Percentiles rank a stretch among this genome's conserved stretches.
Evolutionary conservation across 1,284 basidiomycete genomes (phyloP).

Genomic region (Malassezia pachydermatis): DNA sequence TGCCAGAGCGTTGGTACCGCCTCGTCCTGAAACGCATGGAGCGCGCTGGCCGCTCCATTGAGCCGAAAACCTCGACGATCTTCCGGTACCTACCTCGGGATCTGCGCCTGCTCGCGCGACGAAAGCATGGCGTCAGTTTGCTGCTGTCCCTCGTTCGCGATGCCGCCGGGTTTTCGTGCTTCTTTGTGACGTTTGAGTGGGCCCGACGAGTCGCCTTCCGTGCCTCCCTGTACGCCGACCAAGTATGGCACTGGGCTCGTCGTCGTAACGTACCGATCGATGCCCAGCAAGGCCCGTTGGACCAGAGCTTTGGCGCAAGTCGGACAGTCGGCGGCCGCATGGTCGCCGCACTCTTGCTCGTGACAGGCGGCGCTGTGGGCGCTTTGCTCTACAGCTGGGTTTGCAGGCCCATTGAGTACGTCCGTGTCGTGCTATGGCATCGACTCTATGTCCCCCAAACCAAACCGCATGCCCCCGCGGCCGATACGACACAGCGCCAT

Average conservation of each 20-base stretch:
- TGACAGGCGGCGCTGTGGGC: constrained; percentile 39
- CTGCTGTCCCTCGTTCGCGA: constrained; percentile 46
- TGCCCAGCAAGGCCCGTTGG: constrained; percentile 14
- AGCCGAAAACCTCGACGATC: neutral
- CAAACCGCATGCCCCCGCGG: too few species aligned
- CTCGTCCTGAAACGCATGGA: constrained; percentile 12
- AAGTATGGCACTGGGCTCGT: neutral
- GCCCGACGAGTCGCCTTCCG: constrained; percentile 40
- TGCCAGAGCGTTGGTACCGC: constrained; percentile 19
- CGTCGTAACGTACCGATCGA: neutral
- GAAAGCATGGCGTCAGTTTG: constrained; percentile 42
- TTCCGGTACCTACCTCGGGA: constrained; percentile 13
- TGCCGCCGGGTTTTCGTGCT: constrained; percentile 43
- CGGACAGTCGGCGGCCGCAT: constrained; percentile 33
- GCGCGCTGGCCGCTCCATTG: neutral
- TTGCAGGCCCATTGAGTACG: constrained; percentile 47
- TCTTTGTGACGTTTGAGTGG: constrained; percentile 49
- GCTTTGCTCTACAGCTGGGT: constrained; percentile 41
- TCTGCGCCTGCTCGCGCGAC: constrained; percentile 18
- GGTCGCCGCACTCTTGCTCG: constrained; percentile 34
- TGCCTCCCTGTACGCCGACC: constrained; percentile 25
- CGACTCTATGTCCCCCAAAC: constrained; percentile 15
- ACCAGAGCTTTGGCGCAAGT: constrained; percentile 36
- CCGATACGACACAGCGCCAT: too few species aligned
- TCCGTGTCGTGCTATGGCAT: constrained; percentile 46